phyloP scores from a whole-genome alignment of 176 grass and related monocot species.

The Elymus sibiricus region DNA sequence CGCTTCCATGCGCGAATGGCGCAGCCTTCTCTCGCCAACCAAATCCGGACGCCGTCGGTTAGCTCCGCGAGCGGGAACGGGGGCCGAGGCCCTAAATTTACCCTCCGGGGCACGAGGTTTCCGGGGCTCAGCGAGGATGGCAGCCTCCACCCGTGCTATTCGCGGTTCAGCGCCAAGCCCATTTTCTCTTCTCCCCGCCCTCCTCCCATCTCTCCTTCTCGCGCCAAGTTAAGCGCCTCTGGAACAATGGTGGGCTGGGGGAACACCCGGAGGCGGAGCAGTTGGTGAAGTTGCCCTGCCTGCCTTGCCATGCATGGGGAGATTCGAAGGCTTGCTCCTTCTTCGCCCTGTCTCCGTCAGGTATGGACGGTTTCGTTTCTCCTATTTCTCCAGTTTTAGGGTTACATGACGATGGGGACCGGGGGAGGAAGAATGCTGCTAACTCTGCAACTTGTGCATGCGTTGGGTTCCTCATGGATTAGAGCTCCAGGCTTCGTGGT shows the following conservation, averaged over 20 bases:
- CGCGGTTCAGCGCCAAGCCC: not conserved
- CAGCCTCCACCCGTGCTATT: constrained; percentile 15
- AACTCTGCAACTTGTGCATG: not conserved
- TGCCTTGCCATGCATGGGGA: not conserved
- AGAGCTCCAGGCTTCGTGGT: not conserved
- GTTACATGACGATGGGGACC: not conserved
- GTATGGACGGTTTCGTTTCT: not conserved
- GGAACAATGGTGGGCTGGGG: not conserved
- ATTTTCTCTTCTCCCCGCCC: not conserved
- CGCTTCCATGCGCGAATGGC: not conserved
- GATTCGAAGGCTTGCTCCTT: constrained; percentile 26
- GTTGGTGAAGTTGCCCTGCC: not conserved
- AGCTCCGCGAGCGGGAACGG: not conserved
- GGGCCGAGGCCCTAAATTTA: constrained; percentile 3
- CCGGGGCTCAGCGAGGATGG: constrained; percentile 13
- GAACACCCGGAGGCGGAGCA: not conserved
- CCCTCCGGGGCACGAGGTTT: not conserved
- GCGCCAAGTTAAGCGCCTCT: not conserved
- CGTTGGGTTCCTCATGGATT: not conserved
- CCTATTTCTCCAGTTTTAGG: not conserved
- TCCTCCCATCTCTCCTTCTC: not conserved
- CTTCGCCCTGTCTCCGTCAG: not conserved
- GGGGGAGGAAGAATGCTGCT: not conserved
- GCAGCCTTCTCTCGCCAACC: not conserved
- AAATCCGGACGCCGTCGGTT: not conserved